Conservation (phyloP, 1,284 basidiomycete species). For the Ceratobasidium papillatum region DNA sequence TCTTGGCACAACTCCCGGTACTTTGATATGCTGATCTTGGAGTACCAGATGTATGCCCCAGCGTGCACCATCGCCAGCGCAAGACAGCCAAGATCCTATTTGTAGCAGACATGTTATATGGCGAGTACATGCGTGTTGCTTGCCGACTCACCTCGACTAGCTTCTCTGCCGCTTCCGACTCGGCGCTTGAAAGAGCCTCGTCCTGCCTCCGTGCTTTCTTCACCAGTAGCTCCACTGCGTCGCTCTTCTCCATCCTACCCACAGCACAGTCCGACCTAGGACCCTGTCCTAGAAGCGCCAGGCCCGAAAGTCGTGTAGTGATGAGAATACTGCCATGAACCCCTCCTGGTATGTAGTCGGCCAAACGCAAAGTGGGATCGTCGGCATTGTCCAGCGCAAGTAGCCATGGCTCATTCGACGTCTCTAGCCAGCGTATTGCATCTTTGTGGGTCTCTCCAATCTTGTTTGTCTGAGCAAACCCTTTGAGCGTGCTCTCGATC, state of each 20-base stretch:
- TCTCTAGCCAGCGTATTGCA: conserved; percentile 8
- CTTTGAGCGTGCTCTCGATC: not conserved
- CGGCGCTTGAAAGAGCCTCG: not conserved
- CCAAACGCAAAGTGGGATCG: not conserved
- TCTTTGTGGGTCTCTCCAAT: conserved; percentile 5
- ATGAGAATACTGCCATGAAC: conserved; percentile 18
- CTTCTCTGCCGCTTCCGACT: not conserved
- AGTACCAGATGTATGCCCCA: not conserved
- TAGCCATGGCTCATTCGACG: not conserved
- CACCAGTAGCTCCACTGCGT: conserved; percentile 9
- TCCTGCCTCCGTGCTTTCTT: not conserved
- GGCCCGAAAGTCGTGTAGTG: conserved; percentile 22
- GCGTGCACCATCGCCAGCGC: conserved; percentile 34
- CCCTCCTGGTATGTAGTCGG: conserved; percentile 2
- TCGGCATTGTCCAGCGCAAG: conserved; percentile 34
- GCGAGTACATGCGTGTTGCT: not conserved
- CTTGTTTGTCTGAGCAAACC: not conserved
- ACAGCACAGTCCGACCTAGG: not conserved
- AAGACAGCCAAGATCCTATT: conserved; percentile 11
- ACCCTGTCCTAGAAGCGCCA: not conserved
- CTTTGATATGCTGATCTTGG: not conserved
- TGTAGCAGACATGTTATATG: not conserved
- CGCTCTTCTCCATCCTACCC: not conserved
- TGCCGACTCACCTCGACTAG: not conserved
- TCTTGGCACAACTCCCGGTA: not conserved